Evolutionary conservation across 495 filamentous ascomycete genomes (phyloP).

Genomic region (Bombardia bombarda): DNA sequence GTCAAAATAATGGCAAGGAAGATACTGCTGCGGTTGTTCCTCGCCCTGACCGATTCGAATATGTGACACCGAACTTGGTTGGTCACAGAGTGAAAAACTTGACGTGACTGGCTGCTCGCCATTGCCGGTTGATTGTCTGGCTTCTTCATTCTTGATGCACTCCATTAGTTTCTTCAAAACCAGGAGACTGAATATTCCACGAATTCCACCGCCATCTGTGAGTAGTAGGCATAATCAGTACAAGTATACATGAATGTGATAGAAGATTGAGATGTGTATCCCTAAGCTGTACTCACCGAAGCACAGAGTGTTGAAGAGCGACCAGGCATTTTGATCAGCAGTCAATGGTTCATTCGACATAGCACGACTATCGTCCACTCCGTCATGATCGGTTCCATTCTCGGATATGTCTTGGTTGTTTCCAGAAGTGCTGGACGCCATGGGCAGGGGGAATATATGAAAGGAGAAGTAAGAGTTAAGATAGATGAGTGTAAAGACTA

Average conservation of each 20-base stretch:
- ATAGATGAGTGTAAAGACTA: no score
- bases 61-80: neutral
- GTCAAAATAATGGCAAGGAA: conserved; percentile 1
- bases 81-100: neutral
- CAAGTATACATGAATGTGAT: neutral
- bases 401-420: no score
- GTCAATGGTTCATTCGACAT: no score
- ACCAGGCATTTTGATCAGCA: neutral
- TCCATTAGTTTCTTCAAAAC: neutral
- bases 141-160: neutral
- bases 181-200: conserved; percentile 2
- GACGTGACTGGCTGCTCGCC: neutral
- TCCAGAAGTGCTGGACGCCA: no score
- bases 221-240: neutral
- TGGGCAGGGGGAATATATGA: no score
- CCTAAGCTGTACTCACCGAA: neutral
- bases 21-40: neutral
- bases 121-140: neutral
- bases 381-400: no score
- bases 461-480: no score
- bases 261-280: neutral
- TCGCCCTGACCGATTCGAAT: neutral
- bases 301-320: neutral
- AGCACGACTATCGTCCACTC: no score
- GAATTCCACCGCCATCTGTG: conserved; percentile 1